Conservation (phyloP, 2,329 filamentous ascomycete genomes). For the Aureobasidium namibiae region DNA sequence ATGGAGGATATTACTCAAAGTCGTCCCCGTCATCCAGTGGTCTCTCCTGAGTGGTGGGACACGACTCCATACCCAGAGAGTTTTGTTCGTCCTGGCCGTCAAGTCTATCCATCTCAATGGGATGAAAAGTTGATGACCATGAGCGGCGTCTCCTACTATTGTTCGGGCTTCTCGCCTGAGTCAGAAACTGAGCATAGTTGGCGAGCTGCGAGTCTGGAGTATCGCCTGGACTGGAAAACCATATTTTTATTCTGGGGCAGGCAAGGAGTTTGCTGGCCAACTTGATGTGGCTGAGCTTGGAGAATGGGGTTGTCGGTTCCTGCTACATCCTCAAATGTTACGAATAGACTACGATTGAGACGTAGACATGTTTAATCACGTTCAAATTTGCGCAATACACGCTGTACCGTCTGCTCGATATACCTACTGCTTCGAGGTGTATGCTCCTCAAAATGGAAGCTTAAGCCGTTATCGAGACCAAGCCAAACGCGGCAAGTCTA, state of each 20-base stretch:
- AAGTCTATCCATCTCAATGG: no score
- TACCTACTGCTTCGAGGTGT: background rate
- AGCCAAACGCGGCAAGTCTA: background rate
- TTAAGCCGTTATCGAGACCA: background rate
- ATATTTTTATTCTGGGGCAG: no score
- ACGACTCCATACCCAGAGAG: no score
- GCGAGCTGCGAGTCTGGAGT: background rate
- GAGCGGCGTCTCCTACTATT: no score
- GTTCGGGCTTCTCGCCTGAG: no score
- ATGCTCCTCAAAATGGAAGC: background rate
- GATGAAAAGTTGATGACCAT: no score
- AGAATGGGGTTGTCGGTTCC: no score
- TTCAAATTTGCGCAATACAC: background rate
- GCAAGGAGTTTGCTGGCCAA: constrained; percentile 1
- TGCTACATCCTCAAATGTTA: background rate
- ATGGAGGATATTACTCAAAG: background rate
- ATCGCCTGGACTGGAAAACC: no score
- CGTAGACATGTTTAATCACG: constrained; percentile 6
- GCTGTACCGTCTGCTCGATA: no score
- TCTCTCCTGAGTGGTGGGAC: background rate
- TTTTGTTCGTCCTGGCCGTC: no score
- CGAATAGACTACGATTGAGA: constrained; percentile 2
- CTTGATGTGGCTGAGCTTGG: no score
- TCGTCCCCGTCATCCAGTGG: background rate
- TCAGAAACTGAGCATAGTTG: no score